A percentile compares a stretch with the other conserved stretches of the same genome.
phyloP scores from a whole-genome alignment of 371 early-diverging fungal genomes.

The Nosema muscidifuracis region DNA sequence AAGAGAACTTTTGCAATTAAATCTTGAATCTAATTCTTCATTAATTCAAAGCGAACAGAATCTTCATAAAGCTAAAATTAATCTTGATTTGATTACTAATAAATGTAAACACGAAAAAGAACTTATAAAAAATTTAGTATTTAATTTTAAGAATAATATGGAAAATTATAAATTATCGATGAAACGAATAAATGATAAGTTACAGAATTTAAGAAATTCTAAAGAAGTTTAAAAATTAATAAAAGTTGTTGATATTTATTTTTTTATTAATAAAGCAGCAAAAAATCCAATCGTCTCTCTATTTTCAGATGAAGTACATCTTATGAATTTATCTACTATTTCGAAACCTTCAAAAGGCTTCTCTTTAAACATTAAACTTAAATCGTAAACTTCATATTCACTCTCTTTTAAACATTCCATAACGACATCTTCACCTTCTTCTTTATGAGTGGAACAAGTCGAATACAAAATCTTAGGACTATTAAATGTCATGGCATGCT shows the following conservation, averaged over 20 bases:
- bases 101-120: constrained; percentile 56
- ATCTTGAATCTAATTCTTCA: constrained; percentile 54
- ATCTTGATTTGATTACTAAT: constrained; percentile 45
- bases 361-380: neutral
- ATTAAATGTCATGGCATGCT: constrained; percentile 65
- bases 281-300: constrained; percentile 10
- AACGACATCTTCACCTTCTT: constrained; percentile 92
- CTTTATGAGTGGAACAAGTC: constrained; percentile 80
- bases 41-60: constrained; percentile 59
- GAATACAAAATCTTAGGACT: constrained; percentile 78
- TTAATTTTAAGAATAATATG: constrained; percentile 32
- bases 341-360: neutral
- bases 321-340: neutral
- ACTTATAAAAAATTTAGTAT: constrained; percentile 51
- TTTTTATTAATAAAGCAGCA: constrained; percentile 1
- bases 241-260: neutral
- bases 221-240: neutral
- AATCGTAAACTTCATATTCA: constrained; percentile 62
- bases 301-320: neutral
- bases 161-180: neutral
- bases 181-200: neutral
- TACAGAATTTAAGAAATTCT: neutral
- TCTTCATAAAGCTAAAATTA: constrained; percentile 55
- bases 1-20: constrained; percentile 60
- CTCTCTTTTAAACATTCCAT: constrained; percentile 49